These are phyloP conservation scores for Talaromyces verruculosus DNA, from an alignment of 2,329 filamentous ascomycete species.

Conservation along the genomic window DNA sequence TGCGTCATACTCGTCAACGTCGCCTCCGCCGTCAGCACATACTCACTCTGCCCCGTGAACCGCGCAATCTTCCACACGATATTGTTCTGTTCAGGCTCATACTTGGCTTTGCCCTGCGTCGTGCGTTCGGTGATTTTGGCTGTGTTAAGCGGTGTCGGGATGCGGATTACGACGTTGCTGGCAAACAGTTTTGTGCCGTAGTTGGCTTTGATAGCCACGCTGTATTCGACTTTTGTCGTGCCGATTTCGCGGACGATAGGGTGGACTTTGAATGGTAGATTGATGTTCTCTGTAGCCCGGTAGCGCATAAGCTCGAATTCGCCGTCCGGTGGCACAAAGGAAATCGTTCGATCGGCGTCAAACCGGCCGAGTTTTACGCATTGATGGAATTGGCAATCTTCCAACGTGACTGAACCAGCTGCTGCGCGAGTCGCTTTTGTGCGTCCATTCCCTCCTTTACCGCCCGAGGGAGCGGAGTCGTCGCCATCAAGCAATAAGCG, in stretches of 20 bases:
- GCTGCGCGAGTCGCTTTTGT: slow-evolving; percentile 91
- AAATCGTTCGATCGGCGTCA: slow-evolving; percentile 93
- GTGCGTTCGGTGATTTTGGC: slow-evolving; percentile 90
- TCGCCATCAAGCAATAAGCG: slow-evolving; percentile 83
- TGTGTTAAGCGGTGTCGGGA: slow-evolving; percentile 95
- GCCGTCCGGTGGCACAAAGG: slow-evolving; percentile 92
- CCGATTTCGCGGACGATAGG: slow-evolving; percentile 97
- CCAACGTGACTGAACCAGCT: slow-evolving; percentile 89
- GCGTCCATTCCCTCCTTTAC: slow-evolving; percentile 42
- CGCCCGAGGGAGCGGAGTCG: slow-evolving; percentile 51
- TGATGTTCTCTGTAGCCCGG: slow-evolving; percentile 96
- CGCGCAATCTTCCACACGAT: slow-evolving; percentile 98
- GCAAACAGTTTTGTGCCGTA: slow-evolving; percentile 95
- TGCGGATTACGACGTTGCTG: slow-evolving; percentile 90
- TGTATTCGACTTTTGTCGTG: slow-evolving; percentile 97
- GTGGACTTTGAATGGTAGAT: slow-evolving; percentile 97
- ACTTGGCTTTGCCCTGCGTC: slow-evolving; percentile 95
- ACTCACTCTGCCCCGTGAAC: slow-evolving; percentile 98
- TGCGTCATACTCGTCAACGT: slow-evolving; percentile 95
- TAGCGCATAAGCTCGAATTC: slow-evolving; percentile 99
- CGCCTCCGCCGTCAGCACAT: slow-evolving; percentile 89
- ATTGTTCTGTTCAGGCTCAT: slow-evolving; percentile 95
- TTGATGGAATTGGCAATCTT: slow-evolving; percentile 98
- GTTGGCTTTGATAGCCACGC: slow-evolving; percentile 94
- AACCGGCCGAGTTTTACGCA: slow-evolving; percentile 98